Base-by-base conservation (phyloP, 192 early-diverging fungal genomes). In the Phycomyces nitens region DNA sequence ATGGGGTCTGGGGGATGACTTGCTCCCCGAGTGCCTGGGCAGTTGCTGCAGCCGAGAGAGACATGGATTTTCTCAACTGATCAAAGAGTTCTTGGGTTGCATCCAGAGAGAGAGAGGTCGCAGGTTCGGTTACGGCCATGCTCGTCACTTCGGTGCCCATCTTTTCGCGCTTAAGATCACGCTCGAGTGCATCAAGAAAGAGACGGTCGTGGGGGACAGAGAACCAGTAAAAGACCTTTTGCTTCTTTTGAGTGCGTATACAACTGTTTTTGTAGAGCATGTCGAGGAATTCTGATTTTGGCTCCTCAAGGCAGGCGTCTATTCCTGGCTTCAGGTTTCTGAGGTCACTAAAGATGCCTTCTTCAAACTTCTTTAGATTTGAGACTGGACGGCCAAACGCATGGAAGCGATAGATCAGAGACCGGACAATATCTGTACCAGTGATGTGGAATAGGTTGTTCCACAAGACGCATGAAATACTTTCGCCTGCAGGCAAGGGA, bases 161-260 rank as follows among this genome's bases (percentile, higher is more conserved):
- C 5, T 92, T 85, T 77, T 97, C 96, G 29, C 94, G 85, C 80
- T 97, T 98, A 23, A 97, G 76, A 71, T 99, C 95, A 41, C 96
- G 84, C 75, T 99, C 95, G 43, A 97, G 84, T 0, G 96, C 96
- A 72, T 99, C 96, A 43, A 91, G 81, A 72, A 99, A 99, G 47
- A 99, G 85, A 40, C 90, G 72, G 68, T 99, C 95, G 69, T 96
- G 95, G 12, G 88, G 89, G 16, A 99, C 97, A 18, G 93, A 90
- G 71, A 89, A 90, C 95, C 97, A 99, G 69, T 89, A 96, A 75
- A 97, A 99, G 16, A 99, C 97, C 61, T 97, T 97, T 80, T 99
- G 97, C 80, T 97, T 97, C 84, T 97, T 99, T 72, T 97, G 94
- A 1, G 95, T 96, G 23, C 96, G 86, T 60, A 99, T 93, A 76